Evolutionary conservation across 192 early-diverging fungal species (phyloP), one percentile per base, ranked within the genome.

Genomic region (Rhizophagus sp.): DNA sequence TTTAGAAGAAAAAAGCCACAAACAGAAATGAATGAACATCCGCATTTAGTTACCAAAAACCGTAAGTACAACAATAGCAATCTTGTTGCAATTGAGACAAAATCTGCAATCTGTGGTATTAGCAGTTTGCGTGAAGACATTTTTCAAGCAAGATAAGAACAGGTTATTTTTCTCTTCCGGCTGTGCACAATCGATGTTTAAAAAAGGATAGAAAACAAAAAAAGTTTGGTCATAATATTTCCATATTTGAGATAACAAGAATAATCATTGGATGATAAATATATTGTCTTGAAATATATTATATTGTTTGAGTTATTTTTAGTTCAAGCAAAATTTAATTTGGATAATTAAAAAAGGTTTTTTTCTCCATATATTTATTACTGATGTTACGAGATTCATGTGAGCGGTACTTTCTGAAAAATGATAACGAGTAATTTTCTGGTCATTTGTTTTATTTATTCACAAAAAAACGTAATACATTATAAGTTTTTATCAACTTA

Each of bases 1-100:
- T 19, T 57, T 57, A 22, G 52, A 57, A 64, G 27, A 33, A 19
- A 66, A 67, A 67, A 27, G 25, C 65, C 65, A 67, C 65, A 67
- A 67, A 67, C 33, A 67, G 65, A 67, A 67, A 67, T 25, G 33
- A 57, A 57, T 57, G 25, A 33, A 67, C 33, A 33, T 67, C 65
- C 65, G 25, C 30, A 67, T 67, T 33, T 67, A 67, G 65, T 67
- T 67, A 67, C 65, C 65, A 67, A 67, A 67, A 67, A 30, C 10
- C 65, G 65, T 33, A 67, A 67, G 65, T 17, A 67, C 52, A 57
- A 57, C 52, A 57, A 57, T 57, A 57, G 52, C 52, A 57, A 2
- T 7, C 19, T 17, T 22, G 4, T 57, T 22, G 19, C 52, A 19
- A 57, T 57, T 57, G 52, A 57, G 52, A 22, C 19, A 22, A 57